Percentiles rank a stretch among this genome's conserved stretches.
phyloP scores from a whole-genome alignment of 1,284 basidiomycete species.

The Boletus sp. region DNA sequence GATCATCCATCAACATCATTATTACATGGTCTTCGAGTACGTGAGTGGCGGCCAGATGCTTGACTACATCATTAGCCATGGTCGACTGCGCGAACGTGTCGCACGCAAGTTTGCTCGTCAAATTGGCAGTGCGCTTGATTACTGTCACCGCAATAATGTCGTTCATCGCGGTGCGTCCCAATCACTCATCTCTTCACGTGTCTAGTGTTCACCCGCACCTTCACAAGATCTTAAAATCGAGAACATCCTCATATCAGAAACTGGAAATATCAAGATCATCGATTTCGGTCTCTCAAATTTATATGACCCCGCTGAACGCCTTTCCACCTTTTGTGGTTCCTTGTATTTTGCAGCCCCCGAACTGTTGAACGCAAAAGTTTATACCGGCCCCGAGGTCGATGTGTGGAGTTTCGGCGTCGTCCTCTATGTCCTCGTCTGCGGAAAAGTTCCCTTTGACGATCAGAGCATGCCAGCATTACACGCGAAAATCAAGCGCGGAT shows the following conservation, averaged over 20 bases:
- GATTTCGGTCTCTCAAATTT: slow-evolving; percentile 99
- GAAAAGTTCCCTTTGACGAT: slow-evolving; percentile 99
- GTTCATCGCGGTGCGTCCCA: slow-evolving; percentile 78
- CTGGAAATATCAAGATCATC: slow-evolving; percentile 99
- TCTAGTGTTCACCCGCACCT: slow-evolving; percentile 1
- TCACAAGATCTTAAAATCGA: slow-evolving; percentile 92
- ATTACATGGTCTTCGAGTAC: slow-evolving; percentile 99
- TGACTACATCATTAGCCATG: slow-evolving; percentile 99
- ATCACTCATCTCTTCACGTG: slow-evolving; percentile 17
- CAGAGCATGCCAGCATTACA: slow-evolving; percentile 99
- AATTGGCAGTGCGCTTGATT: slow-evolving; percentile 94
- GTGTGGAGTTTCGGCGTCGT: slow-evolving; percentile 99
- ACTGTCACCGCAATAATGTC: slow-evolving; percentile 97
- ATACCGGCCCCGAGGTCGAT: slow-evolving; percentile 98
- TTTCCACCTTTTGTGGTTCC: slow-evolving; percentile 96
- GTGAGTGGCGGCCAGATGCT: slow-evolving; percentile 99
- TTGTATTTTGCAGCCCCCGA: slow-evolving; percentile 99
- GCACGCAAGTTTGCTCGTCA: slow-evolving; percentile 97
- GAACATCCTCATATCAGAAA: slow-evolving; percentile 98
- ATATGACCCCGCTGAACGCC: slow-evolving; percentile 75
- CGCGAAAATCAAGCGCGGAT: slow-evolving; percentile 97
- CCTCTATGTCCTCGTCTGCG: slow-evolving; percentile 96
- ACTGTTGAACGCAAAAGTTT: slow-evolving; percentile 93
- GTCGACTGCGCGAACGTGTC: slow-evolving; percentile 92
- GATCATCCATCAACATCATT: slow-evolving; percentile 94